Percentiles rank a stretch among this genome's conserved stretches.
Evolutionary conservation across 257 asterid genomes (phyloP).

Genomic region (Penstemon barbatus): DNA sequence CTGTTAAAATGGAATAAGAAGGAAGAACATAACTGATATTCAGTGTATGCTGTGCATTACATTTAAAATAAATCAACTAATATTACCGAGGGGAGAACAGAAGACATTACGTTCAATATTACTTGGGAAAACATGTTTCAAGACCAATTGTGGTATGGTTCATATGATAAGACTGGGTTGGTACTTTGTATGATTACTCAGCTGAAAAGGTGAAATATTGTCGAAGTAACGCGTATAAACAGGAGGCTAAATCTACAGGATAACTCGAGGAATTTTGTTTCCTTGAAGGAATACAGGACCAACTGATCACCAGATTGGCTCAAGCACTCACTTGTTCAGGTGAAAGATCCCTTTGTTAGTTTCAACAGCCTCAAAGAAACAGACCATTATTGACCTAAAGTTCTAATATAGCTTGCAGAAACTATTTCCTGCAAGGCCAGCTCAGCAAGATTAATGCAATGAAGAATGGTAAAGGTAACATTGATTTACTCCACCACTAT

Average conservation of each 20-base stretch:
- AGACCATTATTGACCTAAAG: not conserved
- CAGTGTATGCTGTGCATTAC: not conserved
- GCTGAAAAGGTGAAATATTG: slow-evolving; percentile 11
- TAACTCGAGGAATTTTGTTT: not conserved
- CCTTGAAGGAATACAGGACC: not conserved
- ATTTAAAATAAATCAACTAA: slow-evolving; percentile 16
- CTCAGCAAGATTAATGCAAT: slow-evolving; percentile 15
- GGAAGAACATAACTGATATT: slow-evolving; percentile 12
- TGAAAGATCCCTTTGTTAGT: slow-evolving; percentile 4
- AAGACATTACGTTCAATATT: slow-evolving; percentile 6
- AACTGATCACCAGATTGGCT: not conserved
- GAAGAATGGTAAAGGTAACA: slow-evolving; percentile 1
- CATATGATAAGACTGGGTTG: not conserved
- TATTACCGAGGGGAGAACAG: not conserved
- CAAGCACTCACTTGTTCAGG: not conserved
- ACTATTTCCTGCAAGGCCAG: slow-evolving; percentile 15
- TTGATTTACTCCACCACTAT: not conserved
- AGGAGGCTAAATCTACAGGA: not conserved
- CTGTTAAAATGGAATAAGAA: slow-evolving; percentile 20
- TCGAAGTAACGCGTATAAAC: not conserved
- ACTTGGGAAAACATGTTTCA: not conserved
- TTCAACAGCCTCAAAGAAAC: not conserved
- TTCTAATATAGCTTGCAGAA: slow-evolving; percentile 17
- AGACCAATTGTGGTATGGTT: not conserved
- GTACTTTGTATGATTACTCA: slow-evolving; percentile 4